Conservation (phyloP, 257 asterid genomes). For the Lantana camara region DNA sequence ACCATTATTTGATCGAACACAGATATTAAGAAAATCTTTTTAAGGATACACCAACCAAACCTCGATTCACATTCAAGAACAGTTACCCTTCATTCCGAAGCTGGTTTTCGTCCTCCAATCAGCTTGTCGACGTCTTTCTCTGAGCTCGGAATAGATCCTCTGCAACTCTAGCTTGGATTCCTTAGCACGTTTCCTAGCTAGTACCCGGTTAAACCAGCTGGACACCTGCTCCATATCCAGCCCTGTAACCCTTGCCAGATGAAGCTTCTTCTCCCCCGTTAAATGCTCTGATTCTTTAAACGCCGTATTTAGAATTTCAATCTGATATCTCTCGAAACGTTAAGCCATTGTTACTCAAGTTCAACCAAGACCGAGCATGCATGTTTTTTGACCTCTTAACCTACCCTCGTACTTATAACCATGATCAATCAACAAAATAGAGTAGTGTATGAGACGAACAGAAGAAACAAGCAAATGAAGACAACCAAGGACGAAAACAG, state of each 20-base stretch:
- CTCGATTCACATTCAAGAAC: too few species aligned
- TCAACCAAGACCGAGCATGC: background rate
- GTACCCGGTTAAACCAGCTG: conserved; percentile 37
- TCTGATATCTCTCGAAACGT: conserved; percentile 18
- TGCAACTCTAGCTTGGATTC: too few species aligned
- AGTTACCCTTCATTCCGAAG: too few species aligned
- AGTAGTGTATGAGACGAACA: too few species aligned
- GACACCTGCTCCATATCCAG: conserved; percentile 43
- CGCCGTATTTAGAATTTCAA: conserved; percentile 25
- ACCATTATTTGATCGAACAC: too few species aligned
- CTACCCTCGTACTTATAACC: background rate
- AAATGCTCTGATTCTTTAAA: conserved; percentile 27
- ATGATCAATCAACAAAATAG: background rate
- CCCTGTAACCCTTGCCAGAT: conserved; percentile 30
- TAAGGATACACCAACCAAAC: too few species aligned
- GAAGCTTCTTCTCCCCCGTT: conserved; percentile 16
- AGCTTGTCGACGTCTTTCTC: too few species aligned
- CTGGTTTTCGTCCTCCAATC: too few species aligned
- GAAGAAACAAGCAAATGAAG: conserved; percentile 7
- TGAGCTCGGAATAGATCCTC: too few species aligned
- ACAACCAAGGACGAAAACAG: background rate
- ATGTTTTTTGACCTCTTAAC: background rate
- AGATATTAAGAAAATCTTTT: too few species aligned
- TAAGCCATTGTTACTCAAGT: conserved; percentile 12
- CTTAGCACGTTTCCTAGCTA: too few species aligned